A percentile compares a stretch with the other conserved stretches of the same genome.
Evolutionary conservation across 108 stramenopile species (phyloP).

Genomic region (Schizochytrium sp.): DNA sequence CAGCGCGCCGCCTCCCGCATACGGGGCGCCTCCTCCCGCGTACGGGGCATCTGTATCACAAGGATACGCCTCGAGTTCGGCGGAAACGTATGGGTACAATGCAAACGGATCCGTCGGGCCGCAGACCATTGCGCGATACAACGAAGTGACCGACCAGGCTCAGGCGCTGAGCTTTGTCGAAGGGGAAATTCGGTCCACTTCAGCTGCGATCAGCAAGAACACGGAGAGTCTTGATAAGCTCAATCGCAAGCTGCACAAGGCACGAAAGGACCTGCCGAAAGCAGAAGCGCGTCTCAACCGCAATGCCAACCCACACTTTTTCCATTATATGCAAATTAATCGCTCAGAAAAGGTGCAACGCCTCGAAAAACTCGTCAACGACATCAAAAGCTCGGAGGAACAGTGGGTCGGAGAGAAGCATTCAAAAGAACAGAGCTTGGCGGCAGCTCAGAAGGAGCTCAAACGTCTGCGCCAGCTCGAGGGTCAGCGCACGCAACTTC

Average conservation of each 20-base stretch:
- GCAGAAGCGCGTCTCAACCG: background rate
- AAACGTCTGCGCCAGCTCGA: background rate
- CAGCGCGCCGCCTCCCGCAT: background rate
- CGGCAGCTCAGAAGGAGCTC: background rate
- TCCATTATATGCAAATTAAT: background rate
- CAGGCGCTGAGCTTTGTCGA: background rate
- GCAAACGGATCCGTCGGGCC: too few relatives aligned
- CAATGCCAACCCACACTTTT: background rate
- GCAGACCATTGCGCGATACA: too few relatives aligned
- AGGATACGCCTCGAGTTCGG: too few relatives aligned
- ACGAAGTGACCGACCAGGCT: too few relatives aligned
- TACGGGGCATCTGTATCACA: too few relatives aligned
- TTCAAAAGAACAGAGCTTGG: background rate
- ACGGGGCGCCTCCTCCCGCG: background rate
- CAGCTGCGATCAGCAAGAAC: background rate
- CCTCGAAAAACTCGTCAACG: background rate
- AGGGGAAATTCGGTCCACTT: background rate
- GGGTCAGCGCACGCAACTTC: background rate
- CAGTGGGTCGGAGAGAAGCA: background rate
- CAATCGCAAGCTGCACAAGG: background rate
- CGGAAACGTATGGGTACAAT: too few relatives aligned
- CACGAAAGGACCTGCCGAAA: background rate
- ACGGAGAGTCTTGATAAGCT: background rate
- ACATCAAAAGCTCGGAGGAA: background rate
- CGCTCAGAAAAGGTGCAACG: background rate